These are phyloP conservation scores for Paecilomyces niveus DNA, from an alignment of 2,329 filamentous ascomycete species.

Conservation along the genomic window DNA sequence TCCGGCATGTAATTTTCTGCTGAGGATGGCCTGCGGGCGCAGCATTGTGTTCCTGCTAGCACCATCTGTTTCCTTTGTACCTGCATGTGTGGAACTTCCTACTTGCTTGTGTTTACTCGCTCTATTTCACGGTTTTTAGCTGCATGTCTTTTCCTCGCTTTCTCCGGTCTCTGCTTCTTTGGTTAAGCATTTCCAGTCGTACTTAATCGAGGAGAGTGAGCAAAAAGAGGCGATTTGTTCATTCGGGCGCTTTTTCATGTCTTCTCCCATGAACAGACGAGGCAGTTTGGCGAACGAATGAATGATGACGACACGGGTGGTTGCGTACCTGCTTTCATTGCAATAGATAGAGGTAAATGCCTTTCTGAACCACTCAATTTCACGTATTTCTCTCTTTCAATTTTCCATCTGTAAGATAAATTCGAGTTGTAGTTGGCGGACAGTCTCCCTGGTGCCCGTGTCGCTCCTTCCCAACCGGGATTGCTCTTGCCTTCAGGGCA, in stretches of 20 bases:
- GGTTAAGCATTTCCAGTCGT: slow-evolving; percentile 29
- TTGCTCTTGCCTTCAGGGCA: neutral
- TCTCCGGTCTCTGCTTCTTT: slow-evolving; percentile 30
- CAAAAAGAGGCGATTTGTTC: slow-evolving; percentile 31
- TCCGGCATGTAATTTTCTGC: slow-evolving; percentile 23
- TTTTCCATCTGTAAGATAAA: neutral
- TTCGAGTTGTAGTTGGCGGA: slow-evolving; percentile 3
- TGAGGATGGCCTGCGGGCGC: slow-evolving; percentile 14
- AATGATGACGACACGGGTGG: slow-evolving; percentile 23
- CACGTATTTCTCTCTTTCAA: neutral
- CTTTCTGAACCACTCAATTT: slow-evolving; percentile 13
- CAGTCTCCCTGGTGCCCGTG: neutral
- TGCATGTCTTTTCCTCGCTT: slow-evolving; percentile 16
- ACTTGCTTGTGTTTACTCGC: slow-evolving; percentile 15
- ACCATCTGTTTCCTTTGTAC: slow-evolving; percentile 28
- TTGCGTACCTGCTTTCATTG: slow-evolving; percentile 21
- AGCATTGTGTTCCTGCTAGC: slow-evolving; percentile 4
- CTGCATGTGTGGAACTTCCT: slow-evolving; percentile 7
- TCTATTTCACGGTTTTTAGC: slow-evolving; percentile 22
- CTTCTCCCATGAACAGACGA: slow-evolving; percentile 15
- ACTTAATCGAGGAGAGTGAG: slow-evolving; percentile 30
- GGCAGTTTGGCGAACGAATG: slow-evolving; percentile 19
- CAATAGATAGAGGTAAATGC: slow-evolving; percentile 30
- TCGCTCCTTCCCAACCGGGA: neutral
- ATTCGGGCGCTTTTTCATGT: slow-evolving; percentile 18